Percentiles rank a stretch among this genome's conserved stretches.
These are phyloP conservation scores for Linum tenue DNA, from an alignment of 345 rosid species.

Conservation along the genomic window DNA sequence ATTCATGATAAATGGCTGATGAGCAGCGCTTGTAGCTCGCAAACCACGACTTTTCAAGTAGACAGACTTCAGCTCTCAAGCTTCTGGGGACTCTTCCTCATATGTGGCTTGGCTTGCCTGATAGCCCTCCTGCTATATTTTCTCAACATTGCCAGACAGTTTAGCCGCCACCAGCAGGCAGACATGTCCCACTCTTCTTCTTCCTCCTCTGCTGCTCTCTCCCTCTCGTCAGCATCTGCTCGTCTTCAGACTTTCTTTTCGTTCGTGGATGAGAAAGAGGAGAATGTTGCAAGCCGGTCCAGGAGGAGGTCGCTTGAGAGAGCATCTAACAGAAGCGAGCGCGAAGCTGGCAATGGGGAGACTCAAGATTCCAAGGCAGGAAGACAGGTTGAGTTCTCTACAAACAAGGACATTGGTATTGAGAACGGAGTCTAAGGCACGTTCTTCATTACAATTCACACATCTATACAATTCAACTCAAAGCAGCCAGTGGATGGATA, in stretches of 20 bases:
- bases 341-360: no score
- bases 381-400: background rate
- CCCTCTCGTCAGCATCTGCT: constrained; percentile 36
- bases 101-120: constrained; percentile 56
- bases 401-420: background rate
- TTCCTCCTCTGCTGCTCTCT: constrained; percentile 37
- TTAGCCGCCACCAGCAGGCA: constrained; percentile 27
- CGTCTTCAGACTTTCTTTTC: constrained; percentile 61
- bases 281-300: constrained; percentile 32
- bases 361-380: background rate
- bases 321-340: no score
- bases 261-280: constrained; percentile 62
- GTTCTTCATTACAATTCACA: background rate
- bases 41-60: constrained; percentile 53
- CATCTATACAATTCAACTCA: no score
- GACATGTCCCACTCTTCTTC: constrained; percentile 23
- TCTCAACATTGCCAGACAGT: constrained; percentile 37
- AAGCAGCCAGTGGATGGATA: no score
- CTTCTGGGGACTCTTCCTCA: constrained; percentile 61
- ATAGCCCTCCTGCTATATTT: constrained; percentile 47
- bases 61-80: constrained; percentile 66
- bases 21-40: constrained; percentile 61
- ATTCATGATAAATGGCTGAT: constrained; percentile 84
- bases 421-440: background rate
- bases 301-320: constrained; percentile 53